A percentile compares a stretch with the other conserved stretches of the same genome.
Conservation (phyloP, 2,329 filamentous ascomycete genomes). For the Ophidiomyces ophidiicola region DNA sequence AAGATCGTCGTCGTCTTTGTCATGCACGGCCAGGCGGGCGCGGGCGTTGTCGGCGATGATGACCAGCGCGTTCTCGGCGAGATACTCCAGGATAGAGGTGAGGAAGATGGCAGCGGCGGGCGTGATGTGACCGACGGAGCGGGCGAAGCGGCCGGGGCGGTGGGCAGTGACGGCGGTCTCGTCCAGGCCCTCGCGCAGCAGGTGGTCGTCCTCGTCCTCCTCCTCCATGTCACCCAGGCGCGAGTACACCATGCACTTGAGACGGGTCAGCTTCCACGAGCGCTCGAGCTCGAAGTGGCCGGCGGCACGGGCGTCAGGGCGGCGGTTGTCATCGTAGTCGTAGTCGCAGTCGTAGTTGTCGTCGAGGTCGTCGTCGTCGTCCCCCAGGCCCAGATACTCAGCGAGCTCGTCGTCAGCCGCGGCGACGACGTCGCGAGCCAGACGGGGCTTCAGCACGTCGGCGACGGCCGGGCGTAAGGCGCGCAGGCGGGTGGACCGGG, state of each 20-base stretch:
- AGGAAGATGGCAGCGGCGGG: constrained; percentile 91
- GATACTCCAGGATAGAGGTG: constrained; percentile 84
- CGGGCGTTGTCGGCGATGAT: constrained; percentile 73
- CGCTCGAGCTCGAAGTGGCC: constrained; percentile 77
- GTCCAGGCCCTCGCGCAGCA: constrained; percentile 63
- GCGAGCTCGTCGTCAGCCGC: constrained; percentile 76
- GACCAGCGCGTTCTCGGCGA: constrained; percentile 83
- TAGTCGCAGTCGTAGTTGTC: too few relatives aligned
- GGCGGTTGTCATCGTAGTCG: too few relatives aligned
- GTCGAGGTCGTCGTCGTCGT: constrained; percentile 62
- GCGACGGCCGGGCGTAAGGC: constrained; percentile 68
- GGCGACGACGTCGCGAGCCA: constrained; percentile 72
- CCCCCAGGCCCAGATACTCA: constrained; percentile 71
- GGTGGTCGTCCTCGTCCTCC: constrained; percentile 84
- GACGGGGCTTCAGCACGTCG: constrained; percentile 76
- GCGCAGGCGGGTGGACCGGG: constrained; percentile 64
- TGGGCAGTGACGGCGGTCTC: constrained; percentile 38
- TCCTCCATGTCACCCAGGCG: constrained; percentile 94
- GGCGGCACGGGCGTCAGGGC: too few relatives aligned
- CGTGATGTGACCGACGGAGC: constrained; percentile 56
- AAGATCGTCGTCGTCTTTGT: constrained; percentile 30
- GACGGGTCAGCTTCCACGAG: constrained; percentile 82
- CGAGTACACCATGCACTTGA: constrained; percentile 97
- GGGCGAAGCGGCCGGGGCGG: constrained; percentile 44
- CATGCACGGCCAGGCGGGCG: constrained; percentile 39